Percentiles rank a stretch among this genome's conserved stretches.
phyloP scores from a whole-genome alignment of 352 stramenopile genomes.

The Phytophthora foliorum region DNA sequence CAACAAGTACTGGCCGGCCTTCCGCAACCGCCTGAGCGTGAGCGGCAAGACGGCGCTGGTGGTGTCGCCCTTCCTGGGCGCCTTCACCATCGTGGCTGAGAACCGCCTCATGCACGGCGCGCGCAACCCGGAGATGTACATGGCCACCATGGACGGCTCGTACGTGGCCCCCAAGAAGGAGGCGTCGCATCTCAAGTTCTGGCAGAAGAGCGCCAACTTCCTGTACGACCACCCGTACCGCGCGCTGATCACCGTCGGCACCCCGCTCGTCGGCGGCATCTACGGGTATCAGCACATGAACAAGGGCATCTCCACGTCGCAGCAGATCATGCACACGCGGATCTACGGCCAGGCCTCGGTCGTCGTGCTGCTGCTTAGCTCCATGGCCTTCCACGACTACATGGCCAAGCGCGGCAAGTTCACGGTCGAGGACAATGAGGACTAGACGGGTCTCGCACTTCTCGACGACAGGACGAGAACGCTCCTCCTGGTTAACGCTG shows the following conservation, averaged over 20 bases:
- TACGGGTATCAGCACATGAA: slow-evolving; percentile 79
- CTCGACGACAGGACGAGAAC: slow-evolving; percentile 7
- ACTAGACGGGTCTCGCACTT: slow-evolving; percentile 14
- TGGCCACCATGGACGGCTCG: slow-evolving; percentile 61
- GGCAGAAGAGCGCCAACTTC: slow-evolving; percentile 76
- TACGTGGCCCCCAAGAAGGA: slow-evolving; percentile 54
- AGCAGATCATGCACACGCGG: slow-evolving; percentile 91
- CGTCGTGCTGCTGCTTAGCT: slow-evolving; percentile 75
- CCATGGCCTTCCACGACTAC: slow-evolving; percentile 90
- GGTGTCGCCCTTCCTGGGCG: slow-evolving; percentile 64
- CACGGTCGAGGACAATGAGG: slow-evolving; percentile 47
- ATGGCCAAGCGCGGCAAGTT: slow-evolving; percentile 81
- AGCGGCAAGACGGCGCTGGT: slow-evolving; percentile 84
- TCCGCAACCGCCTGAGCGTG: slow-evolving; percentile 74
- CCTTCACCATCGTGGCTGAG: slow-evolving; percentile 78
- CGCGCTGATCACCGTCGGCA: slow-evolving; percentile 57
- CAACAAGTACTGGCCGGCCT: slow-evolving; percentile 72
- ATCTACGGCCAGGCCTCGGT: slow-evolving; percentile 84
- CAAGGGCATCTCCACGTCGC: slow-evolving; percentile 71
- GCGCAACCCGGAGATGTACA: slow-evolving; percentile 79
- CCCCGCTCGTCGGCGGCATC: slow-evolving; percentile 77
- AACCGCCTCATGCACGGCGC: slow-evolving; percentile 66
- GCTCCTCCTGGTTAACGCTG: not conserved
- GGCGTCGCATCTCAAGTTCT: slow-evolving; percentile 53
- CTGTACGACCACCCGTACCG: slow-evolving; percentile 88